Evolutionary conservation across 2,329 filamentous ascomycete genomes (phyloP).

Genomic region (Xylaria multiplex): DNA sequence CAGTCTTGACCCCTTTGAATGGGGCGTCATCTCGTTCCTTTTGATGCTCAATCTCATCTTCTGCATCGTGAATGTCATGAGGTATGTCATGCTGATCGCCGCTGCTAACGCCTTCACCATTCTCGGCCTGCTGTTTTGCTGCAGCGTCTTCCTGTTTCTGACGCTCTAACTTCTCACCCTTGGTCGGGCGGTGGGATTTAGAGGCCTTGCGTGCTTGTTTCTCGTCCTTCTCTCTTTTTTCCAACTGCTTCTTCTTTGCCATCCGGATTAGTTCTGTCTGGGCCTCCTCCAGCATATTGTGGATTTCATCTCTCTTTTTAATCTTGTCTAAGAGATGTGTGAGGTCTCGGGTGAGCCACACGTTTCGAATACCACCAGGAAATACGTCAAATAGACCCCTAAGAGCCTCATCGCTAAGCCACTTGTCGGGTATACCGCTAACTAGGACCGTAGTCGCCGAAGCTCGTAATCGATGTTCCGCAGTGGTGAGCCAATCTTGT

Average conservation of each 20-base stretch:
- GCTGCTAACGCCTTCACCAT: constrained; percentile 59
- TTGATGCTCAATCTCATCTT: constrained; percentile 45
- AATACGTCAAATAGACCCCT: constrained; percentile 92
- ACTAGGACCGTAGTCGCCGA: constrained; percentile 96
- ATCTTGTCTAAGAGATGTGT: constrained; percentile 87
- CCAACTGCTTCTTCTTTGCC: constrained; percentile 82
- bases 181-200: constrained; percentile 61
- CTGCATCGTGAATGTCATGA: constrained; percentile 60
- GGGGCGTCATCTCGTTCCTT: constrained; percentile 27
- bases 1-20: constrained; percentile 49
- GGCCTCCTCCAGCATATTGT: constrained; percentile 77
- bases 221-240: constrained; percentile 70
- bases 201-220: constrained; percentile 69
- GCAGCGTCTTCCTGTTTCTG: constrained; percentile 60
- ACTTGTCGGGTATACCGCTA: constrained; percentile 88
- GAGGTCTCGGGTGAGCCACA: constrained; percentile 95
- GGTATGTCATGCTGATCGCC: constrained; percentile 65
- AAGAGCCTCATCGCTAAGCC: constrained; percentile 85
- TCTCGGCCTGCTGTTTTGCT: constrained; percentile 62
- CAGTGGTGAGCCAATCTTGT: constrained; percentile 93
- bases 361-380: constrained; percentile 91
- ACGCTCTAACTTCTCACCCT: constrained; percentile 60
- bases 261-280: constrained; percentile 85
- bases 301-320: constrained; percentile 75
- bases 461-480: constrained; percentile 90